Conservation (phyloP, 768 basidiomycete species). For the Asterophora parasitica region DNA sequence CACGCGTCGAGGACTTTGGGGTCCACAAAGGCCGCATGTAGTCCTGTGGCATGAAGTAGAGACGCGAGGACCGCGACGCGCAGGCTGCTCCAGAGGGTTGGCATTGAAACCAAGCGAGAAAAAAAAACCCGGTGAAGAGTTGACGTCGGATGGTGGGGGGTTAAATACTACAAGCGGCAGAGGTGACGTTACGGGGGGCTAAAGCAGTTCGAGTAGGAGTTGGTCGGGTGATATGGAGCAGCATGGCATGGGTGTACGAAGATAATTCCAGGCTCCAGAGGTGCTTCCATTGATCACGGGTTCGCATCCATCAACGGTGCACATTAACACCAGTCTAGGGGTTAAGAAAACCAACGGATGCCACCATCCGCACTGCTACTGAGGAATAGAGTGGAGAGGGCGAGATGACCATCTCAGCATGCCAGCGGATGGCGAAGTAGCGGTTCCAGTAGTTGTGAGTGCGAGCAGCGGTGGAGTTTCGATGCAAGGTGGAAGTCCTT, state of each 20-base stretch:
- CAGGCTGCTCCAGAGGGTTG: neutral
- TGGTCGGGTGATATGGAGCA: conserved; percentile 1
- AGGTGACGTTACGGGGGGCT: conserved; percentile 1
- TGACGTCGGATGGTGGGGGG: neutral
- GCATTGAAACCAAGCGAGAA: conserved; percentile 7
- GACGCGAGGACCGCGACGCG: conserved; percentile 2
- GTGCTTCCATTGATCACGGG: neutral
- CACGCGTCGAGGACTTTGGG: conserved; percentile 48
- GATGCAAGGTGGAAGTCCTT: too few relatives aligned
- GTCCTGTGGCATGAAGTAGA: conserved; percentile 1
- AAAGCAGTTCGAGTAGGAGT: neutral
- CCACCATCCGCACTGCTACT: too few relatives aligned
- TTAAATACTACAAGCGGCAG: neutral
- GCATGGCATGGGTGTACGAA: neutral
- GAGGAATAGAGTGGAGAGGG: too few relatives aligned
- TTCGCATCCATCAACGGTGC: neutral
- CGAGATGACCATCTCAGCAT: too few relatives aligned
- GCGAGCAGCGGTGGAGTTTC: too few relatives aligned
- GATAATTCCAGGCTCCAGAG: neutral
- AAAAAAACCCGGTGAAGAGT: neutral
- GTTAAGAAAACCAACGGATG: neutral
- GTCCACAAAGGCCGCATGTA: conserved; percentile 20
- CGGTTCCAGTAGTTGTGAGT: too few relatives aligned
- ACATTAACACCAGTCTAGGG: neutral
- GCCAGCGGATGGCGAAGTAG: too few relatives aligned